These are phyloP conservation scores for Microbotryum silenes-acaulis DNA, from an alignment of 1,284 basidiomycete genomes.

Conservation along the genomic window DNA sequence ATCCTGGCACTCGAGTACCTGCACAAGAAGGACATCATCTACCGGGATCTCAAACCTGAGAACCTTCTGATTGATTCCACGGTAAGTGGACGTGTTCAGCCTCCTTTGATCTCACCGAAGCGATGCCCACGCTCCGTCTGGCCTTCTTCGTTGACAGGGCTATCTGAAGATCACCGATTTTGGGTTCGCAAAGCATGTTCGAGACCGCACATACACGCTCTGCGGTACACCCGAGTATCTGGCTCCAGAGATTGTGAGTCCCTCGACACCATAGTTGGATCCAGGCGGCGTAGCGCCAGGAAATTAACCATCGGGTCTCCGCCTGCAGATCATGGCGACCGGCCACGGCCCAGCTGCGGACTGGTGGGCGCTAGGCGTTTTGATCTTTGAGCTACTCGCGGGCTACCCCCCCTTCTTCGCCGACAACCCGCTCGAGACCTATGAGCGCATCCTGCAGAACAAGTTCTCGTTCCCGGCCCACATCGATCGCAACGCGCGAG, in stretches of 20 bases:
- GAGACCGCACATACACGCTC: constrained; percentile 32
- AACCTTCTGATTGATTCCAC: constrained; percentile 71
- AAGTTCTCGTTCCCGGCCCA: constrained; percentile 32
- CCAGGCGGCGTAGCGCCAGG: constrained; percentile 53
- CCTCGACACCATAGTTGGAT: constrained; percentile 65
- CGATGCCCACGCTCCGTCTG: constrained; percentile 49
- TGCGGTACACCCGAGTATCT: constrained; percentile 76
- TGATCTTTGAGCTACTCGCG: constrained; percentile 89
- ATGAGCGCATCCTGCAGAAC: constrained; percentile 36
- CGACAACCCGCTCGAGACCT: constrained; percentile 33
- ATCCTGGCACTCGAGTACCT: constrained; percentile 89
- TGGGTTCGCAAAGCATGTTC: constrained; percentile 41
- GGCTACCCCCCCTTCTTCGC: constrained; percentile 49
- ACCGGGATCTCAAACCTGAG: constrained; percentile 78
- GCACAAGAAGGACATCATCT: constrained; percentile 64
- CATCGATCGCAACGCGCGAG: constrained; percentile 33
- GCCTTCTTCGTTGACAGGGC: constrained; percentile 39
- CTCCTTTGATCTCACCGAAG: constrained; percentile 39
- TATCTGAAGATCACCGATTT: constrained; percentile 46
- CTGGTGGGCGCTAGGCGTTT: constrained; percentile 97
- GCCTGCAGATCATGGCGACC: constrained; percentile 38
- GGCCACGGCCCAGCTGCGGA: constrained; percentile 55
- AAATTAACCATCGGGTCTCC: neutral
- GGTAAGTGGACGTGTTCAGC: constrained; percentile 36
- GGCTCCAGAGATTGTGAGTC: constrained; percentile 67